Evolutionary conservation across 78 protist genomes (phyloP).

Genomic region (Fonticula alba): DNA sequence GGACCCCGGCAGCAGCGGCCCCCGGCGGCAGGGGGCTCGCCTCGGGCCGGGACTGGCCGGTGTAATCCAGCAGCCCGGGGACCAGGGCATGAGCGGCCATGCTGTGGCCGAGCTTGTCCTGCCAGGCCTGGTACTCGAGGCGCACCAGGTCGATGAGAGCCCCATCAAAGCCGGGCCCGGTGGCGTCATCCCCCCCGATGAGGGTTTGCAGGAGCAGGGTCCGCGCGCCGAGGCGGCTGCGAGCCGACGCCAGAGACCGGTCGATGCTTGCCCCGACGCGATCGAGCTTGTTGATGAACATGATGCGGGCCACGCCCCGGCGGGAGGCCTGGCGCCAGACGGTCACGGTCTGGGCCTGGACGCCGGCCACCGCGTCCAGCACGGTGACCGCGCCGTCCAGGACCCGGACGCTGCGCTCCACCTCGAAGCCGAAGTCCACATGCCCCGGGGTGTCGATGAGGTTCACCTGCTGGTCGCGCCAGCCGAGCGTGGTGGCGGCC

Average conservation of each 20-base stretch:
- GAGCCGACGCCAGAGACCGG: constrained; percentile 15
- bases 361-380: constrained; percentile 76
- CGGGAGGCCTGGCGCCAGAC: constrained; percentile 52
- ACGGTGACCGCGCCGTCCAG: constrained; percentile 63
- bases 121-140: background rate
- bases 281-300: constrained; percentile 82
- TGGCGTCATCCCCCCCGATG: too few relatives aligned
- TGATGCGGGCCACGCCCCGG: constrained; percentile 52
- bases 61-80: too few relatives aligned
- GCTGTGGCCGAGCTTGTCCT: background rate
- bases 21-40: too few relatives aligned
- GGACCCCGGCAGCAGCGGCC: too few relatives aligned
- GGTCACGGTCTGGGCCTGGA: constrained; percentile 63
- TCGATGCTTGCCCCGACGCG: constrained; percentile 53
- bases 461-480: constrained; percentile 44
- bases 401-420: constrained; percentile 55
- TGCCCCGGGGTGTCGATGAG: constrained; percentile 87
- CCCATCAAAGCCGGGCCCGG: background rate
- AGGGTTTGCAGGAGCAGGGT: too few relatives aligned
- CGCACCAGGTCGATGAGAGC: constrained; percentile 2
- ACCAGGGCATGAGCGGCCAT: too few relatives aligned
- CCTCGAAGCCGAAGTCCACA: constrained; percentile 89
- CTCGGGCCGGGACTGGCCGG: too few relatives aligned
- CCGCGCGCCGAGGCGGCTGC: too few relatives aligned
- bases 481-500: constrained; percentile 57